These are phyloP conservation scores for Leucogyrophana mollusca DNA, from an alignment of 768 basidiomycete genomes.

Conservation along the genomic window DNA sequence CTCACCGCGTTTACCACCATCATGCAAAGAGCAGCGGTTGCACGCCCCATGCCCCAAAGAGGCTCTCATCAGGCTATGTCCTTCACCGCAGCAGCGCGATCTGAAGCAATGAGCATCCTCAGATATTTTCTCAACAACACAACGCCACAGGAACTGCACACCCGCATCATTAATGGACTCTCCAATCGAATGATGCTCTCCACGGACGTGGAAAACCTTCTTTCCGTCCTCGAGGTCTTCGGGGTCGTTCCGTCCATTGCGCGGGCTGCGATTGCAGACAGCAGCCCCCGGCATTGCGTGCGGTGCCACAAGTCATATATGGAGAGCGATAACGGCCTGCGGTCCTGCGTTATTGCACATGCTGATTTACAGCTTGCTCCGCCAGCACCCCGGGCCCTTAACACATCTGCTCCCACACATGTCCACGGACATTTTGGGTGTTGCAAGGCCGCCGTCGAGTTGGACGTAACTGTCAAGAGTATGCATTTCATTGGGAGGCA, in stretches of 20 bases:
- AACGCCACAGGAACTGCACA: slow-evolving; percentile 15
- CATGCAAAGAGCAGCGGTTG: slow-evolving; percentile 22
- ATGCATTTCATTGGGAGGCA: slow-evolving; percentile 1
- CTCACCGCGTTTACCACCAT: not conserved
- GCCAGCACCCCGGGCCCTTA: slow-evolving; percentile 6
- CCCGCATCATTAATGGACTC: slow-evolving; percentile 3
- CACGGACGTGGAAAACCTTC: slow-evolving; percentile 11
- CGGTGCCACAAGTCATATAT: slow-evolving; percentile 19
- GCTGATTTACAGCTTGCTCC: not conserved
- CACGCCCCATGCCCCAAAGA: slow-evolving; percentile 13
- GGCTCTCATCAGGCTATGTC: slow-evolving; percentile 4
- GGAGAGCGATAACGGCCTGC: slow-evolving; percentile 19
- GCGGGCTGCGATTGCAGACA: slow-evolving; percentile 6
- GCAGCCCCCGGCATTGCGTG: slow-evolving; percentile 17
- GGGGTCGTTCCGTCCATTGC: slow-evolving; percentile 10
- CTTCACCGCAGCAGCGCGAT: not conserved
- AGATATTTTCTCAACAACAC: slow-evolving; percentile 15
- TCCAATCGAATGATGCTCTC: slow-evolving; percentile 4
- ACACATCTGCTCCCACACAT: not conserved
- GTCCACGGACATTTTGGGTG: not conserved
- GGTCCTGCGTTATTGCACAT: slow-evolving; percentile 12
- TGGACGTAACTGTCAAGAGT: not conserved
- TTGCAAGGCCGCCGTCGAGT: not conserved
- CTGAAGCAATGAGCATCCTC: slow-evolving; percentile 13
- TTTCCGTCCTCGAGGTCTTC: slow-evolving; percentile 9